Conservation (phyloP, 257 asterid species). For the Solanum ossicruentum region DNA sequence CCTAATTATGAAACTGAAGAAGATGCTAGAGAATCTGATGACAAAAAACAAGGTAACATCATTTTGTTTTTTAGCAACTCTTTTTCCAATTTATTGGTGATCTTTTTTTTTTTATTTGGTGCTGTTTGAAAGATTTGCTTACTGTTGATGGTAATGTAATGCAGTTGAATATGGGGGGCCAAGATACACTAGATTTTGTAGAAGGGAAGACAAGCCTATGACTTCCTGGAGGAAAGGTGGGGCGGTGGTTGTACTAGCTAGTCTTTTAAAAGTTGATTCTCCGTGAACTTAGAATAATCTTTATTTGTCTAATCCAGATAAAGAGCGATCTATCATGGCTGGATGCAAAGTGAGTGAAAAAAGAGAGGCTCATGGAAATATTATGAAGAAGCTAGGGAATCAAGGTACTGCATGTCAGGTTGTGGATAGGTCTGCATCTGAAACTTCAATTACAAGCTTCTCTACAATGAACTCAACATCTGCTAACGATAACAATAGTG, state of each 20-base stretch:
- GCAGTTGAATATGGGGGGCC: slow-evolving; percentile 1
- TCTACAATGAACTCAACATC: slow-evolving; percentile 22
- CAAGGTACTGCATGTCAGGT: slow-evolving; percentile 23
- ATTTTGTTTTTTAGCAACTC: background rate
- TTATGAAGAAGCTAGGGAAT: slow-evolving; percentile 18
- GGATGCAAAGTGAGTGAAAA: slow-evolving; percentile 21
- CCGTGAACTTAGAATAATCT: slow-evolving; percentile 5
- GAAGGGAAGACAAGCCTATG: background rate
- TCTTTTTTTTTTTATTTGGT: background rate
- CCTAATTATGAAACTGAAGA: slow-evolving; percentile 72
- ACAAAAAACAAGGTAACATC: slow-evolving; percentile 30
- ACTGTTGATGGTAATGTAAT: background rate
- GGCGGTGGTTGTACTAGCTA: background rate
- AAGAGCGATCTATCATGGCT: slow-evolving; percentile 26
- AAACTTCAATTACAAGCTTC: slow-evolving; percentile 25
- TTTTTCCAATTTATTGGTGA: background rate
- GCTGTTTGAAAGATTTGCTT: background rate
- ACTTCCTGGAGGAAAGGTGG: background rate
- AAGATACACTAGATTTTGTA: background rate
- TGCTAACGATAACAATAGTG: slow-evolving; percentile 28
- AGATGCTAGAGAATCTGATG: slow-evolving; percentile 20
- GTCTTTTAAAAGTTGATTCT: background rate
- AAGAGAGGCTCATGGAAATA: slow-evolving; percentile 23
- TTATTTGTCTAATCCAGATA: slow-evolving; percentile 32
- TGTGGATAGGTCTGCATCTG: slow-evolving; percentile 30